A percentile compares a stretch with the other conserved stretches of the same genome.
phyloP scores from a whole-genome alignment of 495 filamentous ascomycete species.

The Cercophora samala region DNA sequence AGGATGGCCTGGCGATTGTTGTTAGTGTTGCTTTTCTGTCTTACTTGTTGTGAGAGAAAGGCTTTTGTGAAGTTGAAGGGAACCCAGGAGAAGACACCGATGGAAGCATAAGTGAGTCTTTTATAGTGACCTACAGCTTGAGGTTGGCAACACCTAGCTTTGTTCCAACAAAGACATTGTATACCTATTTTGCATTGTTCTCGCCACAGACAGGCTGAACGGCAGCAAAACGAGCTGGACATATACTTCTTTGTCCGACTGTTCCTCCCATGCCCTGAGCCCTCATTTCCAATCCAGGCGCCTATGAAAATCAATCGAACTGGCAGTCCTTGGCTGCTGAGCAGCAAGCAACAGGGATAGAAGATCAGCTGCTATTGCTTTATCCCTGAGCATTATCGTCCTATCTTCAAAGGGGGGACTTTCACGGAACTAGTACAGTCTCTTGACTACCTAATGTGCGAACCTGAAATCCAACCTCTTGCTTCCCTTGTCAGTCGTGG shows the following conservation, averaged over 20 bases:
- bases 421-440: too few species aligned
- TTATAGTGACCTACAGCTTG: background rate
- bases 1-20: background rate
- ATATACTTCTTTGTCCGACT: background rate
- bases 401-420: too few species aligned
- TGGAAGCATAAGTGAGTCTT: background rate
- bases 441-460: conserved; percentile 29
- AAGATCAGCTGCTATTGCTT: too few species aligned
- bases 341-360: too few species aligned
- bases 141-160: background rate
- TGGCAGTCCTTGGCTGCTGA: too few species aligned
- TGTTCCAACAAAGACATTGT: background rate
- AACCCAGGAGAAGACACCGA: background rate
- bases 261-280: background rate
- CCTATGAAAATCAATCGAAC: too few species aligned
- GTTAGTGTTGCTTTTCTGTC: background rate
- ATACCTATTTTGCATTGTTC: background rate
- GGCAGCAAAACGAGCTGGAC: background rate
- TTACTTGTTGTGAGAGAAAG: background rate
- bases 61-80: background rate
- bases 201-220: background rate
- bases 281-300: background rate
- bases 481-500: conserved; percentile 39
- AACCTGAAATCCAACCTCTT: conserved; percentile 49
- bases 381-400: too few species aligned